Conservation (phyloP, 106 monocot species). For the Phalaenopsis aphrodite region DNA sequence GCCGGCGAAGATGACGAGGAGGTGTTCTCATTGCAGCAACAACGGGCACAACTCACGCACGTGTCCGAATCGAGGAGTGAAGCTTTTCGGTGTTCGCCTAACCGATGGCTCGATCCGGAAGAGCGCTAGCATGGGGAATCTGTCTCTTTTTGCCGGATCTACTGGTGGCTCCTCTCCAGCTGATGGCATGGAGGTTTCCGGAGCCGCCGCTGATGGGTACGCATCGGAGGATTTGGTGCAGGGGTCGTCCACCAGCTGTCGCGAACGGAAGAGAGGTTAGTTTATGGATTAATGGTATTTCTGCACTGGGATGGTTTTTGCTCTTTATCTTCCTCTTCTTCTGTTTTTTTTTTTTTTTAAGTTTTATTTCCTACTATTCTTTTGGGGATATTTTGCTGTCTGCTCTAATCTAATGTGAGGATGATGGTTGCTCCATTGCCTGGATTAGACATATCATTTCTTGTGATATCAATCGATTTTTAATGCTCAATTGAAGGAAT, state of each 20-base stretch:
- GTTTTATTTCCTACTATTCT: too few species aligned
- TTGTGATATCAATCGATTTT: too few species aligned
- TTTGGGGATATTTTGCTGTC: too few species aligned
- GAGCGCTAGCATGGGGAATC: conserved; percentile 59
- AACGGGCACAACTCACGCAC: conserved; percentile 19
- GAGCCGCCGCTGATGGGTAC: conserved; percentile 45
- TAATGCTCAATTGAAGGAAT: too few species aligned
- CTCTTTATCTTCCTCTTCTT: too few species aligned
- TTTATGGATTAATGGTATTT: not conserved
- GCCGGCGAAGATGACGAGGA: conserved; percentile 12
- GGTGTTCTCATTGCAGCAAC: conserved; percentile 20
- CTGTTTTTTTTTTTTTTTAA: too few species aligned
- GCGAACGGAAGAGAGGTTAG: conserved; percentile 84
- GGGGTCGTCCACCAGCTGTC: conserved; percentile 52
- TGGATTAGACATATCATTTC: too few species aligned
- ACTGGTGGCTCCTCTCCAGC: conserved; percentile 44
- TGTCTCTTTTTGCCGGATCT: conserved; percentile 47
- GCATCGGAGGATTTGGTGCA: conserved; percentile 75
- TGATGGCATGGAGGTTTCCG: conserved; percentile 19
- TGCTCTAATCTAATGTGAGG: too few species aligned
- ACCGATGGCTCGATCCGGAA: conserved; percentile 32
- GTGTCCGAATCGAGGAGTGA: conserved; percentile 15
- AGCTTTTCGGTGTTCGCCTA: conserved; percentile 15
- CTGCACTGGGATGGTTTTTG: not conserved
- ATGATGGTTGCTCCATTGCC: too few species aligned